These are phyloP conservation scores for Populus trichocarpa DNA, from an alignment of 441 rosid genomes.

Conservation along the genomic window DNA sequence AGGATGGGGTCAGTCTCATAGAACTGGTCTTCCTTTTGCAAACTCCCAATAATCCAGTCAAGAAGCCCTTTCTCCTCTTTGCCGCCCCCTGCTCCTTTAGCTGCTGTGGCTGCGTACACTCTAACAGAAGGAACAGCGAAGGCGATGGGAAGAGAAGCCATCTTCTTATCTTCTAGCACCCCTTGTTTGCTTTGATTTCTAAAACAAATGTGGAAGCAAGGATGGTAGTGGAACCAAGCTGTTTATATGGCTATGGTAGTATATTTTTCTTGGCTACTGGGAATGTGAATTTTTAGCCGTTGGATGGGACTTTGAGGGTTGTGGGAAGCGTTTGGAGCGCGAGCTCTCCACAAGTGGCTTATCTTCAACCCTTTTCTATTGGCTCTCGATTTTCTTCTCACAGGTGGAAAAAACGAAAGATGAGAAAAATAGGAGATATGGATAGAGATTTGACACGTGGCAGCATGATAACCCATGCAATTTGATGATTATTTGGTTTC, in stretches of 20 bases:
- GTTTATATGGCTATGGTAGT: background rate
- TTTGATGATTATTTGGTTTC: background rate
- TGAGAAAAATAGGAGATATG: conserved; percentile 18
- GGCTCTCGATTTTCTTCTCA: background rate
- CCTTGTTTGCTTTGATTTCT: background rate
- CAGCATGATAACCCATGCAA: conserved; percentile 9
- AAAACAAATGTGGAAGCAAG: background rate
- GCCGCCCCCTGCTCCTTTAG: conserved; percentile 35
- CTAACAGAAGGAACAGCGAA: conserved; percentile 54
- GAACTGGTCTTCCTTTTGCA: conserved; percentile 69
- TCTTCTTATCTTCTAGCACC: conserved; percentile 11
- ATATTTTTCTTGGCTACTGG: conserved; percentile 1
- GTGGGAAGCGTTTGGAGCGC: conserved; percentile 31
- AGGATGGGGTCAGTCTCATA: conserved; percentile 79
- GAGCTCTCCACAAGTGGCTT: conserved; percentile 70
- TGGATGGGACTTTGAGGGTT: conserved; percentile 16
- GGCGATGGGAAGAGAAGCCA: conserved; percentile 53
- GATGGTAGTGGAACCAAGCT: background rate
- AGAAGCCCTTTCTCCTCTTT: conserved; percentile 68
- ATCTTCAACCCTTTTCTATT: conserved; percentile 25
- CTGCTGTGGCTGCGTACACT: conserved; percentile 56
- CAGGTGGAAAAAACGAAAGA: conserved; percentile 5
- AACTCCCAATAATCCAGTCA: conserved; percentile 56
- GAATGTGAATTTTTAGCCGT: conserved; percentile 32
- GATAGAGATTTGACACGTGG: conserved; percentile 37